phyloP scores from a whole-genome alignment of 148 eudicot species.

The Heliosperma pusillum region DNA sequence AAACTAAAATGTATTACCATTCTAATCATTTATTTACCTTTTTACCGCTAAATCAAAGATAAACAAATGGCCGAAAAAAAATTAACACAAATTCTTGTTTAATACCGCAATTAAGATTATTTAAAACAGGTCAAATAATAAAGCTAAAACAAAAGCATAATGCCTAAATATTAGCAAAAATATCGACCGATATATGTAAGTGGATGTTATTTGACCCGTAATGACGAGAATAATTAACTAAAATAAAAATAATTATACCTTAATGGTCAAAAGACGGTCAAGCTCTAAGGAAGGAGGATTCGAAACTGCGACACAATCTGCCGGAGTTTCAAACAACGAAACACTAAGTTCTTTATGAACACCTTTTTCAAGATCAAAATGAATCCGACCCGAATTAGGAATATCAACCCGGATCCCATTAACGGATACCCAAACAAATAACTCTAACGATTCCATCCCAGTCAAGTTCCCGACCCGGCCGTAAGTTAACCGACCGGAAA shows the following conservation, averaged over 20 bases:
- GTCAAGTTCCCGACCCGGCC: conserved; percentile 59
- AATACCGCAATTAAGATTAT: too few relatives aligned
- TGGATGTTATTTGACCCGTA: too few relatives aligned
- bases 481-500: conserved; percentile 49
- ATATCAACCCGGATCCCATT: conserved; percentile 74
- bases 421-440: conserved; percentile 79
- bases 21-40: too few relatives aligned
- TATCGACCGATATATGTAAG: too few relatives aligned
- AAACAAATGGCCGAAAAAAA: too few relatives aligned
- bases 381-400: conserved; percentile 79
- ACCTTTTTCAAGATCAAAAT: conserved; percentile 82
- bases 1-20: too few relatives aligned
- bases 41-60: too few relatives aligned
- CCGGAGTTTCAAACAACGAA: conserved; percentile 69
- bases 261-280: not conserved
- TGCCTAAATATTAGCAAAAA: too few relatives aligned
- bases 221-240: not conserved
- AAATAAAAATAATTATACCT: not conserved
- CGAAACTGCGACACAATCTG: conserved; percentile 53
- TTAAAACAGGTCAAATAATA: too few relatives aligned
- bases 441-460: conserved; percentile 72
- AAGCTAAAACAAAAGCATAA: too few relatives aligned
- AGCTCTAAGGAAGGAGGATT: not conserved
- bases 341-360: conserved; percentile 76
- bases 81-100: too few relatives aligned